A percentile compares a stretch with the other conserved stretches of the same genome.
These are phyloP conservation scores for Fomitopsis pinicola DNA, from an alignment of 1,284 basidiomycete genomes.

Conservation along the genomic window DNA sequence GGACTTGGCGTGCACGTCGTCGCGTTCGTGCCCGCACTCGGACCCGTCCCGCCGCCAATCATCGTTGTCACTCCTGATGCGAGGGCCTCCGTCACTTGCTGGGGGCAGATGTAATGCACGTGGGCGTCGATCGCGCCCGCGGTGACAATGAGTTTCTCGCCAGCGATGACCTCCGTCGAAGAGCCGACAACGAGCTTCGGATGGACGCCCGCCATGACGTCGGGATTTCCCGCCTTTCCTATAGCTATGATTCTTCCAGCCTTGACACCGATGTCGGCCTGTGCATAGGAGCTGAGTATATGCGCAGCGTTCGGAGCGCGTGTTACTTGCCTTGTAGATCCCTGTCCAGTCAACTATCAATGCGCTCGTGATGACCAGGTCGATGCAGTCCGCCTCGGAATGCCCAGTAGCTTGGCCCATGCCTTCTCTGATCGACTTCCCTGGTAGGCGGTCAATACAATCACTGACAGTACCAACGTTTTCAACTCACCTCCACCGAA, in stretches of 20 bases:
- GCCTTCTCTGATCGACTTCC: conserved; percentile 92
- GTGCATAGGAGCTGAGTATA: conserved; percentile 6
- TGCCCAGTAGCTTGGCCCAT: conserved; percentile 91
- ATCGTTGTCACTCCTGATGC: conserved; percentile 80
- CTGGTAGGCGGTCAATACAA: conserved; percentile 31
- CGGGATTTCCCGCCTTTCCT: conserved; percentile 97
- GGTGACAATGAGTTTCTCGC: conserved; percentile 91
- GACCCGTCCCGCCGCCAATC: conserved; percentile 93
- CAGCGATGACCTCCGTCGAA: conserved; percentile 91
- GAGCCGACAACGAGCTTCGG: conserved; percentile 79
- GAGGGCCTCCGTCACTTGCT: conserved; percentile 76
- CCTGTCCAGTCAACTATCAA: conserved; percentile 94
- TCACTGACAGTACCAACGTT: background rate
- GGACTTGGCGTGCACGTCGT: conserved; percentile 94
- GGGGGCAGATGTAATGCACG: conserved; percentile 91
- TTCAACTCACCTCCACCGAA: conserved; percentile 81
- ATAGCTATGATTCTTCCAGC: conserved; percentile 82
- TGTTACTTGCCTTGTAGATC: conserved; percentile 78
- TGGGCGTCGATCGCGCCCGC: conserved; percentile 94
- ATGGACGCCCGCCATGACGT: conserved; percentile 84
- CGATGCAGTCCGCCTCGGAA: conserved; percentile 67
- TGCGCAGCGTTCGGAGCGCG: background rate
- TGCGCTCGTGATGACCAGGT: conserved; percentile 93
- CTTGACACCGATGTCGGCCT: conserved; percentile 98
- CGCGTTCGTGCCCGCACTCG: conserved; percentile 85